phyloP scores from a whole-genome alignment of 768 basidiomycete genomes.

The Russula sp. region DNA sequence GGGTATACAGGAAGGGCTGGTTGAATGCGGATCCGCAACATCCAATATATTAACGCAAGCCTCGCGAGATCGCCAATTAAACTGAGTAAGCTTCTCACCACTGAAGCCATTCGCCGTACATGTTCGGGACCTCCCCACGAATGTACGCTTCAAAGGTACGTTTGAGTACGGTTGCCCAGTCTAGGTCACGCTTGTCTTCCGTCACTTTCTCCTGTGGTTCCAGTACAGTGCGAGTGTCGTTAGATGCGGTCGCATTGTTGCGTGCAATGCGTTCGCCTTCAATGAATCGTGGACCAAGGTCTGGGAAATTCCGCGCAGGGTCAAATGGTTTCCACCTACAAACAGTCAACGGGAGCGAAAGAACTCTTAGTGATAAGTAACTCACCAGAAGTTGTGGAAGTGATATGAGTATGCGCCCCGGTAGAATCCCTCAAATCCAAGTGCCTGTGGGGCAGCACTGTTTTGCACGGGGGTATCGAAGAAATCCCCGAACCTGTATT shows the following conservation, averaged over 20 bases:
- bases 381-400: conserved; percentile 90
- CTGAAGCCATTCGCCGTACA: conserved; percentile 82
- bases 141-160: conserved; percentile 92
- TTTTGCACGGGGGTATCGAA: conserved; percentile 74
- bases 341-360: conserved; percentile 9
- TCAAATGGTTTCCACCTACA: conserved; percentile 96
- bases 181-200: conserved; percentile 75
- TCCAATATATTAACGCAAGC: conserved; percentile 14
- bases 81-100: conserved; percentile 38
- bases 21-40: conserved; percentile 6
- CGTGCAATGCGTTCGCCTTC: conserved; percentile 70
- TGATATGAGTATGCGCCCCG: conserved; percentile 94
- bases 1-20: conserved; percentile 24
- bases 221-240: conserved; percentile 29
- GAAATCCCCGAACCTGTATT: conserved; percentile 75
- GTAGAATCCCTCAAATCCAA: conserved; percentile 96
- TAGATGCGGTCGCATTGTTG: conserved; percentile 34
- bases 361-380: background rate
- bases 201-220: conserved; percentile 44
- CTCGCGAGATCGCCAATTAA: conserved; percentile 8
- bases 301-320: conserved; percentile 89
- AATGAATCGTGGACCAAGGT: conserved; percentile 77
- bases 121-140: conserved; percentile 87
- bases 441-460: conserved; percentile 78
- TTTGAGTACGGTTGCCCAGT: conserved; percentile 94